Base-by-base conservation (phyloP, 2,329 filamentous ascomycete genomes). In the Ophiocordyceps camponoti-leonardi region DNA sequence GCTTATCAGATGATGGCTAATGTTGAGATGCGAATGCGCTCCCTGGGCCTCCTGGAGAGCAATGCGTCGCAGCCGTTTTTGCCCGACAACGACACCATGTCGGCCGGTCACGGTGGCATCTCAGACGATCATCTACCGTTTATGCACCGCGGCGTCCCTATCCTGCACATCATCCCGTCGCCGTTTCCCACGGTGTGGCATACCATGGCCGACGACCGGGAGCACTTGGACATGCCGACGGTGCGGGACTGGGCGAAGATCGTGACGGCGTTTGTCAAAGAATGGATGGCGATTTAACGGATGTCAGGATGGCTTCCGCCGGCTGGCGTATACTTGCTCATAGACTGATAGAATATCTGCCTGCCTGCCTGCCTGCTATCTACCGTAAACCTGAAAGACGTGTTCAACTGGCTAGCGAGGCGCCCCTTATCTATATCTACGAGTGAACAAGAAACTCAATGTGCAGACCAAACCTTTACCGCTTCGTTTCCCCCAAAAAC, bases 51-150 rank as follows among this genome's bases (percentile, higher is more conserved):
- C 31, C 75, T 90, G 49, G 79, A 84, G 57, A 79, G 81, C 33
- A 60, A 64, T 48, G 57, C 73, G 0, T 45, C 28, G 2, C 41
- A 42, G 1, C 58, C 62, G 0, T 94, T 94, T 58, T 66, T 95
- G 5, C 65, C 72, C 7, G 81, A 93, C 40, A 58, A 65, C 1
- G 65, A 69, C 19, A 85, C 80, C 60, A 59, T 57, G 22, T 50
- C 60, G 1, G 20, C 18, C 41, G 54, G 62, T 50, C 40, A 59
- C 57, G 45, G 59, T 42, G 77, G 62, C 48, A 76, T 94, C 11
- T 71, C 79, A 50, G 92, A 98, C 58, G 92, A 98, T 56, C 92
- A 98, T 59, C 61, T 95, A 6, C 92, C 92, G 1, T 98, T 98
- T 55, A 78, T 96, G 71, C 67, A 67, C 33, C 75, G 86, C 33